These are phyloP conservation scores for Larix kaempferi DNA, from an alignment of 75 land plant species.

Conservation along the genomic window DNA sequence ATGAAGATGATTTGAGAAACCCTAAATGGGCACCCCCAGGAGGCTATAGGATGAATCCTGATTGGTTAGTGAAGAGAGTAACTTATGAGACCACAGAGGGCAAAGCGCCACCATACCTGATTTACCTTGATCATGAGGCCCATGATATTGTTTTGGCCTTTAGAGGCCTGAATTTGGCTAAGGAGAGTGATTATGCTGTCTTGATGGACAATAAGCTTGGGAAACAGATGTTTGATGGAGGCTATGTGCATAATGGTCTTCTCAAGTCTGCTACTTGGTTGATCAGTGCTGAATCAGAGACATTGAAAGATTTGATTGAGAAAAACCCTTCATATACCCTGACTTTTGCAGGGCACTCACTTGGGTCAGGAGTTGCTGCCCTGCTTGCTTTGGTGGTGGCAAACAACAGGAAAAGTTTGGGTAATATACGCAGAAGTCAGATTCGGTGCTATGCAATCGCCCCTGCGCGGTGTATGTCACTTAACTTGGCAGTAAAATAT, in stretches of 20 bases:
- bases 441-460: slow-evolving; percentile 70
- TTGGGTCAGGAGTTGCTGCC: slow-evolving; percentile 89
- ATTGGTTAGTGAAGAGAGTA: slow-evolving; percentile 48
- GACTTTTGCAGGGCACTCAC: slow-evolving; percentile 80
- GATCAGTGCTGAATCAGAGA: slow-evolving; percentile 52
- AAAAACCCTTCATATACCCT: slow-evolving; percentile 30
- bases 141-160: slow-evolving; percentile 75
- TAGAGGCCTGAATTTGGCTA: slow-evolving; percentile 76
- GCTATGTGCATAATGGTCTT: slow-evolving; percentile 91
- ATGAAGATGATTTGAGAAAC: slow-evolving; percentile 59
- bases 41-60: slow-evolving; percentile 55
- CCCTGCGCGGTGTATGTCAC: slow-evolving; percentile 92
- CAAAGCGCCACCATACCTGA: slow-evolving; percentile 74
- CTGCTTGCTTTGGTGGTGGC: slow-evolving; percentile 59
- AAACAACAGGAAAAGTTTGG: slow-evolving; percentile 38
- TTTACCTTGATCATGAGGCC: slow-evolving; percentile 62
- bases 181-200: slow-evolving; percentile 69
- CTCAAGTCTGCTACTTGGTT: slow-evolving; percentile 78
- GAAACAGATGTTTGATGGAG: slow-evolving; percentile 66
- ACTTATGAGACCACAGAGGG: slow-evolving; percentile 47
- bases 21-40: slow-evolving; percentile 46
- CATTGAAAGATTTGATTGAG: slow-evolving; percentile 3
- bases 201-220: slow-evolving; percentile 74
- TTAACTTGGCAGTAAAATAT: slow-evolving; percentile 78
- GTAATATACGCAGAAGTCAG: slow-evolving; percentile 48